Percentiles rank a stretch among this genome's conserved stretches.
These are phyloP conservation scores for Diplogelasinospora grovesii DNA, from an alignment of 495 filamentous ascomycete species.

Conservation along the genomic window DNA sequence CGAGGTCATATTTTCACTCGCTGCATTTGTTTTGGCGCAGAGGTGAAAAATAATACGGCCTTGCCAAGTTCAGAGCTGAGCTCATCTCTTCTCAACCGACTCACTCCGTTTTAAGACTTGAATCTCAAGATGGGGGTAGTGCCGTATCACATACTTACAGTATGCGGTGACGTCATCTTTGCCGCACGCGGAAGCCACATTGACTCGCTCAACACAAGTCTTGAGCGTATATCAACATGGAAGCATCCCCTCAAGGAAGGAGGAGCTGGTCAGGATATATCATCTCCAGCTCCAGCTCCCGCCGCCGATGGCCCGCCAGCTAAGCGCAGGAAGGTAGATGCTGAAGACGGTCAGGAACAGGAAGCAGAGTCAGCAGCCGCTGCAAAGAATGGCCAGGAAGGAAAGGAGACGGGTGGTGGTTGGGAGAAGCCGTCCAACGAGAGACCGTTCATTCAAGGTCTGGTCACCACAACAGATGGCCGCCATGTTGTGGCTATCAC, in stretches of 20 bases:
- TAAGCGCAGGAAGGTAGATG: constrained; percentile 23
- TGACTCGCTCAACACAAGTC: constrained; percentile 30
- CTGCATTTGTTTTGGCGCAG: too few relatives aligned
- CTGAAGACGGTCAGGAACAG: background rate
- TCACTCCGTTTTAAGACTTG: background rate
- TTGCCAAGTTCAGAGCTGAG: background rate
- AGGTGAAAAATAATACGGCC: too few relatives aligned
- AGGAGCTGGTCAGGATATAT: too few relatives aligned
- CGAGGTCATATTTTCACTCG: too few relatives aligned
- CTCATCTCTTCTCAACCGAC: too few relatives aligned
- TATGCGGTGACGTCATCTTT: constrained; percentile 30
- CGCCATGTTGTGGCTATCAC: constrained; percentile 70
- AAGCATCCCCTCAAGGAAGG: constrained; percentile 22
- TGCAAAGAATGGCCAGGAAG: constrained; percentile 5
- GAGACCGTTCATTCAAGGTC: constrained; percentile 41
- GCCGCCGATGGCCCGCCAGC: constrained; percentile 23
- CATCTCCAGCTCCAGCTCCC: constrained; percentile 7
- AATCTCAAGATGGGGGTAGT: constrained; percentile 20
- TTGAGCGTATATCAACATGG: constrained; percentile 35
- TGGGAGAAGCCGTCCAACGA: constrained; percentile 12
- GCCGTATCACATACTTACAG: constrained; percentile 39
- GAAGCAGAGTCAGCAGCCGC: background rate
- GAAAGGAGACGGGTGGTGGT: constrained; percentile 3
- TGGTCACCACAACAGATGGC: constrained; percentile 53
- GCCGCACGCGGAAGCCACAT: constrained; percentile 38